Evolutionary conservation across 768 basidiomycete genomes (phyloP).

Genomic region (Leccinellum rugosiceps): DNA sequence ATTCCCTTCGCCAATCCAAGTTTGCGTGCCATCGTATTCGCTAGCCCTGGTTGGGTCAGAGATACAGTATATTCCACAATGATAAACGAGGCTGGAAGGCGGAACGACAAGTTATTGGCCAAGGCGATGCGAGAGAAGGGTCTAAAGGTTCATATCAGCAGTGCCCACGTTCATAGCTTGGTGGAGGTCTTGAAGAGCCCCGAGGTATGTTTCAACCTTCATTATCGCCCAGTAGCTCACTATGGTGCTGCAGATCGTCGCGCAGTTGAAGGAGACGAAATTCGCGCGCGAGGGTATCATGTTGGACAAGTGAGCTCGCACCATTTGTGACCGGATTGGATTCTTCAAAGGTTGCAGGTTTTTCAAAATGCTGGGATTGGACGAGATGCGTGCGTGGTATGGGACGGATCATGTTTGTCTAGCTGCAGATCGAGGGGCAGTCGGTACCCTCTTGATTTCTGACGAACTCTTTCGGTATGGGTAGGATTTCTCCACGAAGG

Average conservation of each 20-base stretch:
- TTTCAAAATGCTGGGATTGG: slow-evolving; percentile 94
- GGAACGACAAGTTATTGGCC: slow-evolving; percentile 81
- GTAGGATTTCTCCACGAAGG: not conserved
- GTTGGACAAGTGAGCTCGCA: slow-evolving; percentile 67
- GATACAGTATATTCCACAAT: slow-evolving; percentile 86
- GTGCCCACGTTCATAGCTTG: slow-evolving; percentile 92
- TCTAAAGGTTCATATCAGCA: slow-evolving; percentile 87
- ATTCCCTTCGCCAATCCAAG: slow-evolving; percentile 75
- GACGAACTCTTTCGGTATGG: slow-evolving; percentile 88
- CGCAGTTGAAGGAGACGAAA: slow-evolving; percentile 89
- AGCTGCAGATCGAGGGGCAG: slow-evolving; percentile 89
- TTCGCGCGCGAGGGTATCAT: slow-evolving; percentile 92
- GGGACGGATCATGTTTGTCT: slow-evolving; percentile 91
- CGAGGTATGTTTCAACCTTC: slow-evolving; percentile 54
- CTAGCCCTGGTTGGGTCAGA: slow-evolving; percentile 94
- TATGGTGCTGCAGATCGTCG: slow-evolving; percentile 48
- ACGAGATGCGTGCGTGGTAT: slow-evolving; percentile 98
- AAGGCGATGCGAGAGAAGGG: slow-evolving; percentile 77
- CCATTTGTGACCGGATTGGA: not conserved
- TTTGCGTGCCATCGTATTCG: slow-evolving; percentile 90
- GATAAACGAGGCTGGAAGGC: slow-evolving; percentile 72
- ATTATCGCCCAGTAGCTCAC: not conserved
- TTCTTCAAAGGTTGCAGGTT: slow-evolving; percentile 52
- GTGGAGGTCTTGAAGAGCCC: slow-evolving; percentile 94
- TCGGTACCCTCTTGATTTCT: slow-evolving; percentile 91